Evolutionary conservation across 2,329 filamentous ascomycete species (phyloP).

Genomic region (Sclerotinia trifoliorum): DNA sequence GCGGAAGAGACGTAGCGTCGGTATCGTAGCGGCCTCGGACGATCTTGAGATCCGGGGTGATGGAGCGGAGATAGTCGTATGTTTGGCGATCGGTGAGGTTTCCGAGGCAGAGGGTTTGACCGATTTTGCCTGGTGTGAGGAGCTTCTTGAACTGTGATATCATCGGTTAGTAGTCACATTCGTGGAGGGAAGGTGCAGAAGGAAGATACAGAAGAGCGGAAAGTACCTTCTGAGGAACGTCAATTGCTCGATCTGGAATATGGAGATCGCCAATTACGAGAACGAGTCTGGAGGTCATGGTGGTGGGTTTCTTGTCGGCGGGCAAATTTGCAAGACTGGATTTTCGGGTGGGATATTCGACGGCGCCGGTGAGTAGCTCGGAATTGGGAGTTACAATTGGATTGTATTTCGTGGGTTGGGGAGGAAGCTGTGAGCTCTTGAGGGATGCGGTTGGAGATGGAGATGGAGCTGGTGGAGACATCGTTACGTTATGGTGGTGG

Average conservation of each 20-base stretch:
- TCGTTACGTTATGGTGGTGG: not conserved
- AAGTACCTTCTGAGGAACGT: slow-evolving; percentile 82
- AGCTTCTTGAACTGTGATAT: slow-evolving; percentile 74
- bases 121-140: slow-evolving; percentile 78
- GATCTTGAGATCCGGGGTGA: slow-evolving; percentile 70
- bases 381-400: slow-evolving; percentile 10
- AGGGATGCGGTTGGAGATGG: not conserved
- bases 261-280: slow-evolving; percentile 91
- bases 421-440: slow-evolving; percentile 14
- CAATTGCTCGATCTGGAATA: slow-evolving; percentile 87
- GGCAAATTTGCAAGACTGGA: slow-evolving; percentile 13
- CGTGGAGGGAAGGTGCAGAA: slow-evolving; percentile 21
- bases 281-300: slow-evolving; percentile 81
- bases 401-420: not conserved
- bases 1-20: slow-evolving; percentile 62
- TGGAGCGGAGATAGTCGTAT: slow-evolving; percentile 75
- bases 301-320: not conserved
- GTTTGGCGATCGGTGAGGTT: slow-evolving; percentile 78
- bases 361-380: slow-evolving; percentile 7
- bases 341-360: slow-evolving; percentile 16
- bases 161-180: slow-evolving; percentile 21
- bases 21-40: slow-evolving; percentile 67
- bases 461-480: not conserved
- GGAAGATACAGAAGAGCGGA: slow-evolving; percentile 18
- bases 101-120: slow-evolving; percentile 75